Base-by-base conservation (phyloP, 371 early-diverging fungal species). In the Mucor ambiguus region DNA sequence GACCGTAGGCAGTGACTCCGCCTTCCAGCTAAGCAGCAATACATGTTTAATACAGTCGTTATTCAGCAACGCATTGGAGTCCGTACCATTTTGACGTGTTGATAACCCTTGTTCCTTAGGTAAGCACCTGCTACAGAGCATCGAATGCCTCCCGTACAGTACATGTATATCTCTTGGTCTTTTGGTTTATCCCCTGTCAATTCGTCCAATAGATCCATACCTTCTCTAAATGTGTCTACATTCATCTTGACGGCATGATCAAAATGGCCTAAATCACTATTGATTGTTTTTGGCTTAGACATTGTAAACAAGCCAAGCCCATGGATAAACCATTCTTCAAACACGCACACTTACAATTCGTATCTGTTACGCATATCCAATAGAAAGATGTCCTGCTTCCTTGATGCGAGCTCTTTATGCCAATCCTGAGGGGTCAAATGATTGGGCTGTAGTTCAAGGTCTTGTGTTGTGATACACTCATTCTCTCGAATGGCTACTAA, bases 81-180 rank as follows among this genome's bases (percentile, higher is more conserved):
- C 66, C 12, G 7, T 76, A 81, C 86, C 74, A 90, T 89, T 52
- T 88, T 90, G 61, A 92, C 88, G 26, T 87, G 82, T 9, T 78
- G 68, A 63, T 82, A 87, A 2, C 93, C 93, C 33, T 87, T 86
- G 11, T 88, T 75, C 29, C 77, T 86, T 18, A 93, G 74, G 20
- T 90, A 80, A 11, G 93, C 86, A 3, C 93, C 91, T 14, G 91
- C 90, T 8, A 90, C 84, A 2, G 92, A 88, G 54, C 93, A 93
- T 16, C 93, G 85, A 30, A 93, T 93, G 12, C 93, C 93, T 22
- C 93, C 93, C 3, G 93, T 92, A 76, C 93, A 93, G 64, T 93
- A 93, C 93, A 92, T 92, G 69, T 87, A 90, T 20, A 93, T 84
- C 28, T 85, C 85, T 64, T 90, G 71, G 26, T 87, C 74, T 16